Base-by-base conservation (phyloP, 495 filamentous ascomycete species). In the Penicillium robsamsonii region DNA sequence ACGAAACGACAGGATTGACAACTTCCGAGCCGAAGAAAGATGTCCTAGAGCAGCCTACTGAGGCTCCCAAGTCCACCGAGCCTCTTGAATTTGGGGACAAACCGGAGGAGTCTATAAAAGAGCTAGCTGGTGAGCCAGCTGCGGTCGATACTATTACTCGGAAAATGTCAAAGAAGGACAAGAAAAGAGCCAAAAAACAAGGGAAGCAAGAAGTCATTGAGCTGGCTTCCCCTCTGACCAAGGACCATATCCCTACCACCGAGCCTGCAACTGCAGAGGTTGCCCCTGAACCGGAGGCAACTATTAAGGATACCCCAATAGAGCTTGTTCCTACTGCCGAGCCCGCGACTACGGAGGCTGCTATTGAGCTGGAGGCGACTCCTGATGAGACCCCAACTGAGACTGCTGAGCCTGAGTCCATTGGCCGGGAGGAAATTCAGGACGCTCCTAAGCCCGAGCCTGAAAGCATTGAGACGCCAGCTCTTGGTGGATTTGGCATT, bases 91-190 rank as follows among this genome's bases (percentile, higher is more conserved):
- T 17, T 0, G 51, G 46, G 30, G 15, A 10, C 3, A 17, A n/a
- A 4, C 42, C 13, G 18, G 42, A 54, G 31, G 20, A 46, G 8
- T 37, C 42, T n/a, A 24, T 30, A 15, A 27, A 29, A 24, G 44
- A 57, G 30, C 17, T 35, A 15, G 42, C 35, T 17, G 40, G 59
- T 13, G 44, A 60, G 7, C 10, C 50, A 11, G 48, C 47, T 13
- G 33, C 46, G 4, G 18, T 53, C 7, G 46, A 49, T 2, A 38
- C 59, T 35, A 25, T 61, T n/a, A 56, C 57, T 13, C 66, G 67
- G 9, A 72, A 74, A 44, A 46, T 69, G 20, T 72, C 73, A 4
- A 75, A 76, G 61, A 75, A 72, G 46, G 71, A 77, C 45, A 77
- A 73, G 58, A 73, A 60, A 48, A 79, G 77, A 48, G 64, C 66